Evolutionary conservation across 2,329 filamentous ascomycete genomes (phyloP), one percentile per base, ranked within the genome.

Genomic region (Dactylellina sp.): DNA sequence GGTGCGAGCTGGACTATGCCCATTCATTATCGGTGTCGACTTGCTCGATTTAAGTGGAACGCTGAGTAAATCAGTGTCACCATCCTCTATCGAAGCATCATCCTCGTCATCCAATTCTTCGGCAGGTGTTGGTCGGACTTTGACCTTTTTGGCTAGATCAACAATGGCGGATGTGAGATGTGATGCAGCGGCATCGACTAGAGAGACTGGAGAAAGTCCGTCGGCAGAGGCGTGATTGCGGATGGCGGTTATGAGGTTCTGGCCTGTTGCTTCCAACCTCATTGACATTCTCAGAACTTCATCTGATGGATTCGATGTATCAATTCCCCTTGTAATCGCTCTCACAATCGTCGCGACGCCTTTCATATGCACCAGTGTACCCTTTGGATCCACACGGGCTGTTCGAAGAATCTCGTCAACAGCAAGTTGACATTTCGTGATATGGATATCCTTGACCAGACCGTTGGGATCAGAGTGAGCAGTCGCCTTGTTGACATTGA

Each of bases 371-470:
- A 95, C 90, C 53, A 96, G 88, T 35, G 95, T 89, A 76, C 87
- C 87, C 49, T 89, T 86, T 0, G 92, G 88, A 59, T 90, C 87
- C n/a, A 90, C 87, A 35, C 85, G 89, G 16, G 93, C 92, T 42
- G 86, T 87, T 76, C 89, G 89, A 37, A 99, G 85, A 40, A 98
- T 85, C 78, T 98, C 94, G 79, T 99, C 94, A 75, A 99, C 91
- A 20, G 93, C 88, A 72, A 98, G 89, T 81, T 99, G 95, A 83
- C 97, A 98, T 79, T 92, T 93, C 56, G 94, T 97, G 76, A 99
- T 88, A 80, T 97, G 91, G 11, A 97, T 87, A 81, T 97, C 95
- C 82, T 91, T 93, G 78, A 99, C 88, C 20, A 95, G 81, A 4
- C 95, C 95, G 71, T 89, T 86, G 11, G 89, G 86, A 39, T 90